Evolutionary conservation across 192 early-diverging fungal genomes (phyloP), one percentile per base, ranked within the genome.

Genomic region (Coemansia sp.): DNA sequence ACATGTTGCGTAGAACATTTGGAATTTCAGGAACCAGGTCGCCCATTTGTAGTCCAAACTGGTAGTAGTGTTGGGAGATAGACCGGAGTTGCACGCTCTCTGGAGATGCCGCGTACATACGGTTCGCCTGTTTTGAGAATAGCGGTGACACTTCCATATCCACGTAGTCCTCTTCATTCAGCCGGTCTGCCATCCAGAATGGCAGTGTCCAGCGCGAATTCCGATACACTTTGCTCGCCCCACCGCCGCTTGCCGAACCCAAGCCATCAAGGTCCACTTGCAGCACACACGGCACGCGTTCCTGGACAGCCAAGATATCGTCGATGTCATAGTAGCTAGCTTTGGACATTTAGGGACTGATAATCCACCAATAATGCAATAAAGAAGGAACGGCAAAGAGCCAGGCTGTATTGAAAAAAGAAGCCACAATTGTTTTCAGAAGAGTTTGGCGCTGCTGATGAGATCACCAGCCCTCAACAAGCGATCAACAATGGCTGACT

Each of bases 131-230:
- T 44, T 76, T 76, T 19, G 79, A 70, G 53, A 81, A 81, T 58
- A 76, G 54, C 9, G 69, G 69, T 60, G 79, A 71, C 3, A 71
- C 67, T 22, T 72, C 69, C 79, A 81, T 81, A 55, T 72, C 69
- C 24, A 81, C 63, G 27, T 64, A 72, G 73, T 76, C 73, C 28
- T 81, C 79, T 27, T 76, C 74, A 68, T 81, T 71, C 50, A 81
- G 64, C n/a, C 67, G 65, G 69, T 81, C 79, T 14, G 74, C 79
- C 74, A 81, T 81, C 79, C 79, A 81, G 60, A 69, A 76, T n/a
- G 79, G 79, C 24, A 81, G 70, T 55, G 79, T 59, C 74, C 69
- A 73, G 27, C 79, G 69, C n/a, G 69, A 32, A 52, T 81, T 76
- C 56, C 79, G 74, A 19, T 70, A 67, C 63, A 81, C 79, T 25